Percentiles rank a stretch among this genome's conserved stretches.
Evolutionary conservation across 225 moss, liverwort and hornwort species (phyloP).

Genomic region (Bryum argenteum): DNA sequence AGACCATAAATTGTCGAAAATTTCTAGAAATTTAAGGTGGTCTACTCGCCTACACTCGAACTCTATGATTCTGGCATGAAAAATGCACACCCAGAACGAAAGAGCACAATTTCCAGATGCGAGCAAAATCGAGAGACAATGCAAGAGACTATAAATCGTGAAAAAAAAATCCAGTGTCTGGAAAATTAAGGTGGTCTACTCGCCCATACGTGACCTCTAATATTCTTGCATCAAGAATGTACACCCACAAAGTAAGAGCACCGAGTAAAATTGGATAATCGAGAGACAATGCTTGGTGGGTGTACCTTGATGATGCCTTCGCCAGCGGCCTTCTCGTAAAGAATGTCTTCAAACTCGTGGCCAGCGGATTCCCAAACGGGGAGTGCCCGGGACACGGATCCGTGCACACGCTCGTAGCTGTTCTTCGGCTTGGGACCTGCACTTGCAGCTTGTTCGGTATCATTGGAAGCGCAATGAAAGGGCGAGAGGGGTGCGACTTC

Average conservation of each 20-base stretch:
- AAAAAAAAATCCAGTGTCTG: too few relatives aligned
- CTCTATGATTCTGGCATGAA: too few relatives aligned
- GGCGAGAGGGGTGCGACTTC: background rate
- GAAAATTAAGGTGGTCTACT: too few relatives aligned
- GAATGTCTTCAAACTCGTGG: constrained; percentile 68
- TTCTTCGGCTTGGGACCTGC: constrained; percentile 36
- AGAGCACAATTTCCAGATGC: too few relatives aligned
- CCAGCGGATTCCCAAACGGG: constrained; percentile 58
- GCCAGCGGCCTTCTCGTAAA: constrained; percentile 75
- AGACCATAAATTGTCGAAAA: too few relatives aligned
- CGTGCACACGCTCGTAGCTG: constrained; percentile 85
- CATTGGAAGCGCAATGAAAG: constrained; percentile 28
- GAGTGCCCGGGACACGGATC: constrained; percentile 46
- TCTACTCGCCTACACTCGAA: too few relatives aligned
- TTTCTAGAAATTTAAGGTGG: too few relatives aligned
- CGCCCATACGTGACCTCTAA: too few relatives aligned
- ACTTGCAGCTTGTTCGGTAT: background rate
- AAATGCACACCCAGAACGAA: too few relatives aligned
- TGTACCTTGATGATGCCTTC: constrained; percentile 88
- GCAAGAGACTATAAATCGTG: too few relatives aligned
- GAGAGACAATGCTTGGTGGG: background rate
- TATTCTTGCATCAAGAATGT: too few relatives aligned
- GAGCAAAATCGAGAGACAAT: too few relatives aligned
- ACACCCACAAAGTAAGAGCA: background rate
- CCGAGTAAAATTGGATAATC: background rate